Percentiles rank a stretch among this genome's conserved stretches.
phyloP scores from a whole-genome alignment of 805 yeast species.

The Metschnikowia kunwiensis region DNA sequence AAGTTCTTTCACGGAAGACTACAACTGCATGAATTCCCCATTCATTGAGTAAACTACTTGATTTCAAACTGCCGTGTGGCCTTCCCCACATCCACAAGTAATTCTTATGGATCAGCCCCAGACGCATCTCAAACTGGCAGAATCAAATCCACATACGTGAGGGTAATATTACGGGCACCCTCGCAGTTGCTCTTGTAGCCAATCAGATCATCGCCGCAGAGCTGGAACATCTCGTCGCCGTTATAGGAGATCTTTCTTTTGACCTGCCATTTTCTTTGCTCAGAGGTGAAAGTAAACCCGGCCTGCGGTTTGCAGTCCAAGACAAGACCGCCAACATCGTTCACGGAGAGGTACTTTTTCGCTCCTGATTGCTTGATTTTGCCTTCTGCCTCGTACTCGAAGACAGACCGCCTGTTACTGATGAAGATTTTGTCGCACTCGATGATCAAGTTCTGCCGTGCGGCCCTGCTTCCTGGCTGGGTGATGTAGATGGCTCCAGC shows the following conservation, averaged over 20 bases:
- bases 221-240: neutral
- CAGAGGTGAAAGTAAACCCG: neutral
- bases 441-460: neutral
- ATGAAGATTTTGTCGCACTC: neutral
- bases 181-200: slow-evolving; percentile 1
- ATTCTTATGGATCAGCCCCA: too few species aligned
- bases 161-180: neutral
- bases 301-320: neutral
- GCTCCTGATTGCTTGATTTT: neutral
- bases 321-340: neutral
- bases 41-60: too few species aligned
- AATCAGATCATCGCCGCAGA: slow-evolving; percentile 1
- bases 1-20: too few species aligned
- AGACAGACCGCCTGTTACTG: neutral
- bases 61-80: too few species aligned
- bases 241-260: neutral
- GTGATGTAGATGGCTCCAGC: neutral
- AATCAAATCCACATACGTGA: neutral
- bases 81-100: too few species aligned
- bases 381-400: neutral
- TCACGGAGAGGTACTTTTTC: neutral
- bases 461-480: neutral
- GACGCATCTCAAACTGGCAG: too few species aligned
- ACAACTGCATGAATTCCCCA: too few species aligned
- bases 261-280: neutral